Evolutionary conservation across 257 asterid genomes (phyloP).

Genomic region (Nicotiana paniculata): DNA sequence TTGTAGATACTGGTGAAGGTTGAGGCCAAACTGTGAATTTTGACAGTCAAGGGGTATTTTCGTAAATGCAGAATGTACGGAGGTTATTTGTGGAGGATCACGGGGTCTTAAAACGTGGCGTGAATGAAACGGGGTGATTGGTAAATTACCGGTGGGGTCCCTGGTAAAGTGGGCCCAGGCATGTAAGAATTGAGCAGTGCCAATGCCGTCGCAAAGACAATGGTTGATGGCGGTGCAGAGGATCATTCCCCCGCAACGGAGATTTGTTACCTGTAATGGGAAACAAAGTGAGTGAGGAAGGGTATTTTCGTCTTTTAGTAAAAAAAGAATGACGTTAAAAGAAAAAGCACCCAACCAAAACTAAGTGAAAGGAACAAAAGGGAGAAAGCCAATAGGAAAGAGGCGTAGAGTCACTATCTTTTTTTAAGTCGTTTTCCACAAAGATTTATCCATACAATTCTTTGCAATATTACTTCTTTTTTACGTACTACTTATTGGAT

Average conservation of each 20-base stretch:
- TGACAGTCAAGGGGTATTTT: not conserved
- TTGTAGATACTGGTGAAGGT: conserved; percentile 35
- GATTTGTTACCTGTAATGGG: conserved; percentile 55
- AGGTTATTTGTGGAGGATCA: conserved; percentile 32
- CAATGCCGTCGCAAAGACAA: conserved; percentile 76
- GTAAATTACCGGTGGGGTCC: conserved; percentile 18
- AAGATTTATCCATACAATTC: not conserved
- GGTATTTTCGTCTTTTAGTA: not conserved
- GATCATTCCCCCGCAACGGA: conserved; percentile 68
- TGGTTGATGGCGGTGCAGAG: conserved; percentile 68
- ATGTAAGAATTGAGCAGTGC: conserved; percentile 71
- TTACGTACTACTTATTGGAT: not conserved
- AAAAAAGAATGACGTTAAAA: not conserved
- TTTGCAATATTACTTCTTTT: not conserved
- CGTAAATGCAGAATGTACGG: conserved; percentile 44
- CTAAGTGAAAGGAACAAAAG: conserved; percentile 14
- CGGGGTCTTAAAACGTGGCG: conserved; percentile 73
- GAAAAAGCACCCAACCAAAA: not conserved
- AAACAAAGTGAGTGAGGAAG: not conserved
- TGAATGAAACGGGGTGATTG: conserved; percentile 40
- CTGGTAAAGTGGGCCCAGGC: conserved; percentile 69
- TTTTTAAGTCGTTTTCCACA: conserved; percentile 5
- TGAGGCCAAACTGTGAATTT: conserved; percentile 20
- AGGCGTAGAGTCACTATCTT: conserved; percentile 18
- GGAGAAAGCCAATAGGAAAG: conserved; percentile 14